Base-by-base conservation (phyloP, 202 grass and related monocot species). In the Carex arenaria region DNA sequence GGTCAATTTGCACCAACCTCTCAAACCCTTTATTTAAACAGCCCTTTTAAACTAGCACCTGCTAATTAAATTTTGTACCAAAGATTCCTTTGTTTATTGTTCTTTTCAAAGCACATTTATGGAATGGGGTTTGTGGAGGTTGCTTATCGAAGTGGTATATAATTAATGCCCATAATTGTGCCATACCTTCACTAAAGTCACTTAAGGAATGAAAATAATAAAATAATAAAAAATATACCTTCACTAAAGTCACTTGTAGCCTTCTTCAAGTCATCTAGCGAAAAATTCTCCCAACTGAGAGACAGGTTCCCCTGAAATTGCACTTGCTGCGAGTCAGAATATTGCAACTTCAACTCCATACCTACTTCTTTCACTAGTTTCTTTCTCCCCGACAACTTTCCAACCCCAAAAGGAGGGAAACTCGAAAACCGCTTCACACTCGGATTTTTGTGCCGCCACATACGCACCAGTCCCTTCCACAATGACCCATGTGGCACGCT, bases 191-290 rank as follows among this genome's bases (percentile, higher is more conserved):
- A n/a, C n/a, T n/a, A n/a, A n/a, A n/a, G 23, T 5, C 28, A 57
- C 57, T 8, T 59, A 36, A 36, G 14, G 17, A 77, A 49, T 51
- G 19, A 19, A 51, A 72, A 72, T 49, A 31, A 36, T 40, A 79
- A 8, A 72, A 42, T n/a, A 72, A 42, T n/a, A 32, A 47, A 13
- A 86, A 67, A 34, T 1, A 0, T n/a, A 84, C 85, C 90, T 57
- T 87, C 81, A 80, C 82, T 86, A 78, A 97, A 97, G 81, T 93
- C 88, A 67, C 82, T 76, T 0, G 94, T 93, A 1, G 94, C 91
- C 3, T 82, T 85, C 60, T 84, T 86, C 8, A 97, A 88, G 78
- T 93, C 91, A n/a, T 76, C 67, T 3, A 91, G 42, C 3, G 91
- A 84, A 85, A 97, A 93, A 69, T 84, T 97, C 56, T 82, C 82